Base-by-base conservation (phyloP, 202 grass and related monocot genomes). In the Saccharum hybrid region DNA sequence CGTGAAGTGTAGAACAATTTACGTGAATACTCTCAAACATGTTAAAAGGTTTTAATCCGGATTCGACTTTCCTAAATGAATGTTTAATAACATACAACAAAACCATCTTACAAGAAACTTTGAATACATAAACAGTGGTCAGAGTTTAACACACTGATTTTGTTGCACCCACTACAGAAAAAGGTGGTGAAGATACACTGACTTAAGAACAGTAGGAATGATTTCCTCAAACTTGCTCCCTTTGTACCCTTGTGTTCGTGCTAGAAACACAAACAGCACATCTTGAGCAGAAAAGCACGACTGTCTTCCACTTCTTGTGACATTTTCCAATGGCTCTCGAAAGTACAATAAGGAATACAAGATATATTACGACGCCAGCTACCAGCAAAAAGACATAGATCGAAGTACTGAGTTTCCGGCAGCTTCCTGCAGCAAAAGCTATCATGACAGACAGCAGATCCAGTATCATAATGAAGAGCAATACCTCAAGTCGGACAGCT, bases 351-450 rank as follows among this genome's bases (percentile, higher is more conserved):
- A 66, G 2, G 56, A 77, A 23, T 19, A 79, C 42, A 54, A 91
- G 76, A 62, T 63, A 89, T 11, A 75, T 4, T 2, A 88, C 77
- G 9, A 75, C 76, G 3, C 19, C 59, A 6, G 52, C 48, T 23
- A 88, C 84, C 14, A 93, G n/a, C 8, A 61, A 0, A 68, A 84
- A 84, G 26, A 91, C 71, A 57, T 88, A 94, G 23, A 86, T 13
- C 2, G 87, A 88, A 9, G 81, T 81, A 8, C 38, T 41, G 3
- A 77, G 8, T 74, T 43, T 81, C 19, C 87, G 33, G 34, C 72
- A 82, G 71, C 92, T 92, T 65, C 89, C 92, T 3, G 57, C 87
- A 26, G 82, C 82, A 66, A 90, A 94, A 84, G 87, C 75, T 43
- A 36, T 84, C 71, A 92, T 78, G 33, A 94, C 69, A 74, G 71